Evolutionary conservation across 2,329 filamentous ascomycete species (phyloP), one percentile per base, ranked within the genome.

Genomic region (Tricladium varicosporioides): DNA sequence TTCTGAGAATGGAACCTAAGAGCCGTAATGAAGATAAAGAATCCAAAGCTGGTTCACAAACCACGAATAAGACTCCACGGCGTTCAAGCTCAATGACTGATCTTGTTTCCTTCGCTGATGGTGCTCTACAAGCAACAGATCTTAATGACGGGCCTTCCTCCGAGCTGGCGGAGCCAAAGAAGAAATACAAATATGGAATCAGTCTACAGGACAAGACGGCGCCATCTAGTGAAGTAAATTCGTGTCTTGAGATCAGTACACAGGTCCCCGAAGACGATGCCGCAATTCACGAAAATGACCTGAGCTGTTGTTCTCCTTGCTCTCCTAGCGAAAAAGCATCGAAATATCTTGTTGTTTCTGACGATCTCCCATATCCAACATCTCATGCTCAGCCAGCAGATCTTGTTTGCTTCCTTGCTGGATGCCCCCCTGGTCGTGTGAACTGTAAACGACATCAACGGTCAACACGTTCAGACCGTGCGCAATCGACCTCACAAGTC

Each of bases 331-430:
- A 51, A n/a, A 48, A 59, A 40, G 44, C 56, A 10, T 65, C 61
- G 1, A 63, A 62, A 51, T 62, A 62, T 27, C 60, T 60, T 18
- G 46, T 58, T 22, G 59, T 48, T n/a, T 43, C 58, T 31, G 49
- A 16, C 10, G 18, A 50, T 16, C 51, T 53, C 16, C 57, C 57
- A 15, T 45, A 53, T 3, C 47, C 18, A 19, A 54, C 49, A 1
- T 16, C 64, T 19, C 48, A 58, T 43, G 52, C 58, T 27, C 57
- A 63, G 32, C 57, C 62, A 14, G 56, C 55, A 44, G 65, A 65
- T 53, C 53, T 67, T 16, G 63, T 61, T 47, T 67, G 65, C 46
- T 67, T 65, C 33, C 54, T 67, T 22, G 57, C 57, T 10, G 63
- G 60, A 15, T 67, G 62, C 49, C 51, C 60, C 14, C 60, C 63